Percentiles rank a stretch among this genome's conserved stretches.
phyloP scores from a whole-genome alignment of 306 rosid genomes.

The Astragalus membranaceus region DNA sequence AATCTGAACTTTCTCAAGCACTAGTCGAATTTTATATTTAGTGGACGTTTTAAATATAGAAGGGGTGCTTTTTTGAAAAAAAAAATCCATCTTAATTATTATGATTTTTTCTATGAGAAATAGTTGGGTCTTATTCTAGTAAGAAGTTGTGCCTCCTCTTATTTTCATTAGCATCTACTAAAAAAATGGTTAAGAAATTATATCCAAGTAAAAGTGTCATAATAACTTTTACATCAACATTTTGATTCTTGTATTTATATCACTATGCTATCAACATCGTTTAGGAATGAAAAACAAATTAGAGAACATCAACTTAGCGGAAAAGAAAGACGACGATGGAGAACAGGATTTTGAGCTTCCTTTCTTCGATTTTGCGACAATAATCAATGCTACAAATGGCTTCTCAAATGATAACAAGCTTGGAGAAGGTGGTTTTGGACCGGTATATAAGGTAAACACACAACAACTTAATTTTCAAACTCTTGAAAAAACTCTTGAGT shows the following conservation, averaged over 20 bases:
- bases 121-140: too few relatives aligned
- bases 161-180: too few relatives aligned
- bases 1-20: too few relatives aligned
- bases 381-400: not conserved
- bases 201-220: too few relatives aligned
- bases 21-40: too few relatives aligned
- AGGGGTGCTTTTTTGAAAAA: too few relatives aligned
- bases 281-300: not conserved
- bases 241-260: not conserved
- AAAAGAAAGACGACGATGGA: not conserved
- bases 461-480: not conserved
- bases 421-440: slow-evolving; percentile 37
- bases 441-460: slow-evolving; percentile 9
- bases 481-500: not conserved
- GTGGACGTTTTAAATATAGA: too few relatives aligned
- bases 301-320: not conserved
- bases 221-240: not conserved
- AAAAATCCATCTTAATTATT: too few relatives aligned
- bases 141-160: too few relatives aligned
- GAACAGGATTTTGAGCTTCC: slow-evolving; percentile 1
- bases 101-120: too few relatives aligned
- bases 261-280: not conserved
- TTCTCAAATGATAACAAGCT: slow-evolving; percentile 21
- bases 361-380: not conserved
- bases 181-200: too few relatives aligned